Conservation (phyloP, 2,329 filamentous ascomycete species). For the Exophiala bonariae region DNA sequence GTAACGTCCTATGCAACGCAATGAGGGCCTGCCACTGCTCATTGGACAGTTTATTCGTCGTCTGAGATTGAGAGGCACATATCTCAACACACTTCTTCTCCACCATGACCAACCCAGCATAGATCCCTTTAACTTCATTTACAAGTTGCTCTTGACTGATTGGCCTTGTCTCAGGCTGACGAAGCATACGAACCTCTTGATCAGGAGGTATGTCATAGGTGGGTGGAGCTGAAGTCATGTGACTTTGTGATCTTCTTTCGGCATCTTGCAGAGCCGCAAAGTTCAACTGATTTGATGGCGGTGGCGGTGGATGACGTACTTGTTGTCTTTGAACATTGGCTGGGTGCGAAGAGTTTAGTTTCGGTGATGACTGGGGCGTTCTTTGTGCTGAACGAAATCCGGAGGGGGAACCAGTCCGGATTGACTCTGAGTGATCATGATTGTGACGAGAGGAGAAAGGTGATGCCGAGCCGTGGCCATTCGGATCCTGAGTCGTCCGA, state of each 20-base stretch:
- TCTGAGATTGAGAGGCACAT: conserved; percentile 61
- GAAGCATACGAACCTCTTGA: conserved; percentile 9
- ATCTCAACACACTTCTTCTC: conserved; percentile 86
- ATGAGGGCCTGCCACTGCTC: conserved; percentile 86
- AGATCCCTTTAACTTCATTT: conserved; percentile 72
- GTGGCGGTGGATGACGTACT: neutral
- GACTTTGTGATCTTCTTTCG: neutral
- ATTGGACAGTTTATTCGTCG: conserved; percentile 53
- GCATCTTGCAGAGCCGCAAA: neutral
- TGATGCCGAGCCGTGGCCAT: conserved; percentile 14
- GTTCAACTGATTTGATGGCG: neutral
- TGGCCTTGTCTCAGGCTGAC: conserved; percentile 64
- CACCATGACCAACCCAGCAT: conserved; percentile 46
- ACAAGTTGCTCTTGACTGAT: conserved; percentile 79
- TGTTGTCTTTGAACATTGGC: neutral
- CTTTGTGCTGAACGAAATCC: conserved; percentile 10
- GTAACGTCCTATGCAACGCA: conserved; percentile 73
- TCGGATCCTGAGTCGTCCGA: no score
- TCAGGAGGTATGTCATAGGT: conserved; percentile 6
- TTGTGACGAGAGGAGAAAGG: conserved; percentile 12
- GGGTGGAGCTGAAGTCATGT: neutral
- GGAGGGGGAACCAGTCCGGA: conserved; percentile 9
- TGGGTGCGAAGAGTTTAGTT: neutral
- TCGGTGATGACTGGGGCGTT: conserved; percentile 17
- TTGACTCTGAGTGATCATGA: conserved; percentile 2